Conservation (phyloP, 495 filamentous ascomycete species). For the Oleoguttula mirabilis region DNA sequence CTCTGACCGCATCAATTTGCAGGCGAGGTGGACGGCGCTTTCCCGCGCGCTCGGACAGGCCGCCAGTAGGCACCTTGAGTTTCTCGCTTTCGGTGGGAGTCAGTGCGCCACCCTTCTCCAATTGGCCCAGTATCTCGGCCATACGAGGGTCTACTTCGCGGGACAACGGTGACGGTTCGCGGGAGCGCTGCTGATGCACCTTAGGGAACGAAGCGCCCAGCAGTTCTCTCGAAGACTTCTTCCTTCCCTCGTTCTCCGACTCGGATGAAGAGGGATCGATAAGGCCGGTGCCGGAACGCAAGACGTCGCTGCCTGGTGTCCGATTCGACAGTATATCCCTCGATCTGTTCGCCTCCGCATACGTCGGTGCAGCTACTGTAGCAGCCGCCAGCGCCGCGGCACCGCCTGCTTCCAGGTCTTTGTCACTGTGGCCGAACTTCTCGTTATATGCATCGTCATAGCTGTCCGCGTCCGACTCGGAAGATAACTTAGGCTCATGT, state of each 20-base stretch:
- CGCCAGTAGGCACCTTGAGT: conserved; percentile 10
- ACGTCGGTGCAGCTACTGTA: background rate
- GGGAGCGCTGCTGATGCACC: background rate
- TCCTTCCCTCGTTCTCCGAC: conserved; percentile 19
- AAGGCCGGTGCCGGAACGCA: conserved; percentile 24
- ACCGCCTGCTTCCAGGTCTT: conserved; percentile 5
- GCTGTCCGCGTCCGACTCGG: background rate
- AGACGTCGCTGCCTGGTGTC: conserved; percentile 1
- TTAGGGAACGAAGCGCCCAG: conserved; percentile 1
- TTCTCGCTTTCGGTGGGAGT: conserved; percentile 15
- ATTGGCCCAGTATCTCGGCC: conserved; percentile 22
- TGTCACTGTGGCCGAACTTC: conserved; percentile 4
- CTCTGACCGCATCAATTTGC: conserved; percentile 65
- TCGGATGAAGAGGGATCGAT: conserved; percentile 27
- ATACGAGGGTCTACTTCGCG: conserved; percentile 23
- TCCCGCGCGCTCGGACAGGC: conserved; percentile 29
- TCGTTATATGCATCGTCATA: background rate
- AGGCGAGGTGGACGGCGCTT: conserved; percentile 59
- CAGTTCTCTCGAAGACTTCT: conserved; percentile 12
- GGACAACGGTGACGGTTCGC: conserved; percentile 9
- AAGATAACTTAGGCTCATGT: background rate
- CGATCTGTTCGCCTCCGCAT: background rate
- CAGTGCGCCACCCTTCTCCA: conserved; percentile 31
- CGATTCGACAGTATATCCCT: conserved; percentile 1
- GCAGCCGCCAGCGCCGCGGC: conserved; percentile 6